These are phyloP conservation scores for Saprolegnia diclina DNA, from an alignment of 352 stramenopile genomes.

Conservation along the genomic window DNA sequence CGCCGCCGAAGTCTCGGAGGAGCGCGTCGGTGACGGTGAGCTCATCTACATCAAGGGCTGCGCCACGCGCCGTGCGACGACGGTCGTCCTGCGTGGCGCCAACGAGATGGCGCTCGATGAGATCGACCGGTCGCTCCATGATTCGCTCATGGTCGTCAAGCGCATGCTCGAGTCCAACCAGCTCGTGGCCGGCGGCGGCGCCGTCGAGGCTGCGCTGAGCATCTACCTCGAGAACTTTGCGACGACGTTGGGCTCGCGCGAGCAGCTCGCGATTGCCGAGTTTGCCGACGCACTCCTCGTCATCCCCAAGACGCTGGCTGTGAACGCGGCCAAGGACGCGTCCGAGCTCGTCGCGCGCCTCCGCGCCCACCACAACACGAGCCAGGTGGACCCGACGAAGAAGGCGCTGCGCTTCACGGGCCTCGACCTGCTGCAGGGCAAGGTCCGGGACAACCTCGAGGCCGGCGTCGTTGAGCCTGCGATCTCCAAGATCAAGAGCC, in stretches of 20 bases:
- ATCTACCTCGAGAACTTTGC: conserved; percentile 99
- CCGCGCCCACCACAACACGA: conserved; percentile 94
- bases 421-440: conserved; percentile 95
- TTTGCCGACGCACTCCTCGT: conserved; percentile 98
- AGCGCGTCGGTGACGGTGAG: conserved; percentile 97
- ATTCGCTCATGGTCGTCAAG: conserved; percentile 99
- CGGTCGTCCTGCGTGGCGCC: conserved; percentile 96
- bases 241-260: conserved; percentile 92
- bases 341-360: conserved; percentile 98
- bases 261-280: conserved; percentile 98
- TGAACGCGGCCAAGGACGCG: conserved; percentile 98
- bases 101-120: conserved; percentile 99
- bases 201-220: conserved; percentile 96
- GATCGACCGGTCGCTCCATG: conserved; percentile 98
- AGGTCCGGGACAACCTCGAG: conserved; percentile 94
- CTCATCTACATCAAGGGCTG: conserved; percentile 98
- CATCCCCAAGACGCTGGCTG: conserved; percentile 98
- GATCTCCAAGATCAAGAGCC: conserved; percentile 99
- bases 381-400: conserved; percentile 81
- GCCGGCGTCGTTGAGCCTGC: conserved; percentile 98
- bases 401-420: conserved; percentile 83
- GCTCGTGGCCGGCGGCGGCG: conserved; percentile 95
- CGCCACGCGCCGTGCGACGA: conserved; percentile 91
- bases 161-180: conserved; percentile 99
- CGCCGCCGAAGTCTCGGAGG: conserved; percentile 91